Evolutionary conservation across 441 rosid species (phyloP), one percentile per base, ranked within the genome.

Genomic region (Pelargonium australe): DNA sequence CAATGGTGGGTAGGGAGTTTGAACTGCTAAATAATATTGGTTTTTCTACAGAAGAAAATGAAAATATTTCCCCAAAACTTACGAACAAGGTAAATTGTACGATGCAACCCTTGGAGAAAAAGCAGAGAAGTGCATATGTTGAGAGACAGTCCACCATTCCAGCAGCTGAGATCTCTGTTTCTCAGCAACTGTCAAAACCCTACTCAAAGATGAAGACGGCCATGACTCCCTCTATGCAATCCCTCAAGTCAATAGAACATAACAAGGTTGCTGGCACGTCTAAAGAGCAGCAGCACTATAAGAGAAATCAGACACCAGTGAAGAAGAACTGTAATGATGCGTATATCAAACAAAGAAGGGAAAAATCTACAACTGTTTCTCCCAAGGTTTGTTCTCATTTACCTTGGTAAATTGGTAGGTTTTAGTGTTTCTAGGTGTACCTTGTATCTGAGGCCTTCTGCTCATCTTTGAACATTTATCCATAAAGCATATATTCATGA

Each of bases 261-360:
- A 74, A 51, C 66, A 83, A 79, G 71, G 78, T 65, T 8, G 63
- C 69, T 65, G 70, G 57, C 58, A 63, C 77, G 72, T 74, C 73
- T 66, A 82, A 70, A 73, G 85, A 75, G 73, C 82, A 81, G 64
- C 81, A 62, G 28, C 78, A 78, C 9, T 49, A 70, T 49, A 84
- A 77, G 73, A 82, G 72, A 75, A 81, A 76, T 79, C 79, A 73
- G 64, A 74, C 58, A 60, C 58, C 66, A 65, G 58, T 23, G 41
- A 82, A 75, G 75, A 81, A 72, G 76, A 85, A 75, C 66, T 63
- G 19, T 7, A 73, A 76, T 76, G 70, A 72, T 5, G 5, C 75
- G 61, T 80, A 2, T 58, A 71, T 70, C 69, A 86, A 79, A 83
- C 85, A 87, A 44, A 73, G 76, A 66, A 83, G 14, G 72, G 74